phyloP scores from a whole-genome alignment of 352 stramenopile species.

The Bremia lactucae region DNA sequence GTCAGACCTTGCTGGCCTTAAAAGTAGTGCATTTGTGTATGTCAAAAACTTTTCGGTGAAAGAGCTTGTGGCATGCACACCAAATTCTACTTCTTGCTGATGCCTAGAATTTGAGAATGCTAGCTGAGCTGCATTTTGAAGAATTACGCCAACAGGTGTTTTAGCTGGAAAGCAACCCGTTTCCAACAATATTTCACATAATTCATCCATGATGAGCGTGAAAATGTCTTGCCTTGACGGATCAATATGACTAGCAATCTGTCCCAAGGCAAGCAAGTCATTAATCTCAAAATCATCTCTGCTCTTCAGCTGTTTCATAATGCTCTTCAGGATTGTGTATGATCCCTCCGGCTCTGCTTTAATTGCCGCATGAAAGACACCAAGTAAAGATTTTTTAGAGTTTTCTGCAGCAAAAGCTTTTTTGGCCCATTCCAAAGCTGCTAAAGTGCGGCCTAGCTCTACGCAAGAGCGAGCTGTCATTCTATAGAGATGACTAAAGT shows the following conservation, averaged over 20 bases:
- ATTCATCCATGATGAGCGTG: slow-evolving; percentile 42
- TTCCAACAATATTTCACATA: slow-evolving; percentile 21
- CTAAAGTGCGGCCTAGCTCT: slow-evolving; percentile 19
- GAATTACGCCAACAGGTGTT: slow-evolving; percentile 27
- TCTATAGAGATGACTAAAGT: slow-evolving; percentile 6
- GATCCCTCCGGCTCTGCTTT: slow-evolving; percentile 4
- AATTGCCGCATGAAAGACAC: slow-evolving; percentile 38
- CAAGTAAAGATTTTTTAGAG: slow-evolving; percentile 53
- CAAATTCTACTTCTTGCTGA: slow-evolving; percentile 1
- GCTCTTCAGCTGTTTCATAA: slow-evolving; percentile 29
- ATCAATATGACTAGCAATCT: slow-evolving; percentile 21
- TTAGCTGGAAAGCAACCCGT: slow-evolving; percentile 2
- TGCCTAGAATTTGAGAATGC: slow-evolving; percentile 24
- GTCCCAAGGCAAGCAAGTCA: slow-evolving; percentile 50
- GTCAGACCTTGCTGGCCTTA: slow-evolving; percentile 15
- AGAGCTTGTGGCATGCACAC: slow-evolving; percentile 1
- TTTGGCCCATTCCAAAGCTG: slow-evolving; percentile 32
- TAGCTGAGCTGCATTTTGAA: slow-evolving; percentile 67
- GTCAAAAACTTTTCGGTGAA: slow-evolving; percentile 31
- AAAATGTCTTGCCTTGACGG: slow-evolving; percentile 25
- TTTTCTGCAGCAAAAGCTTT: slow-evolving; percentile 35
- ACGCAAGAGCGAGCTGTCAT: slow-evolving; percentile 27
- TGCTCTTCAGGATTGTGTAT: slow-evolving; percentile 6
- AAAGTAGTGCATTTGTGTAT: slow-evolving; percentile 31
- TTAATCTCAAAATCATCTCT: slow-evolving; percentile 53